Percentiles rank a stretch among this genome's conserved stretches.
phyloP scores from a whole-genome alignment of 192 early-diverging fungal genomes.

The Coemansia sp. region DNA sequence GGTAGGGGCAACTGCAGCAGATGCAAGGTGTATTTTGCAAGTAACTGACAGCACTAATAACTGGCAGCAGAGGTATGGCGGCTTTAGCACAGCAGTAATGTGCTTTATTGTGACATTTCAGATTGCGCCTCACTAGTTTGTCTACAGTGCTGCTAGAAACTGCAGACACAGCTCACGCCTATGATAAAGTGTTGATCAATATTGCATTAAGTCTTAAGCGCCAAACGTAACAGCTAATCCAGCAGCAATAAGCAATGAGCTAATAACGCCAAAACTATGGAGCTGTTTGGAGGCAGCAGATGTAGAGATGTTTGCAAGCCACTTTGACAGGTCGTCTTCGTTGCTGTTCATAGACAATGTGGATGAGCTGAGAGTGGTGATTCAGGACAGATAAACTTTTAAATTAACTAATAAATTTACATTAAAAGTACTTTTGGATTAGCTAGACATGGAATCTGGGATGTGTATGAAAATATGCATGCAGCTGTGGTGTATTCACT shows the following conservation, averaged over 20 bases:
- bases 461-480: background rate
- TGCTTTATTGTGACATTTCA: background rate
- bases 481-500: background rate
- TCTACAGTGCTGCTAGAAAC: background rate
- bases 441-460: background rate
- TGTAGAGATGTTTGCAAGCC: slow-evolving; percentile 30
- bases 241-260: slow-evolving; percentile 1
- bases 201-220: slow-evolving; percentile 7
- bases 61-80: background rate
- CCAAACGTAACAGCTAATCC: slow-evolving; percentile 10
- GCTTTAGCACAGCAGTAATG: background rate
- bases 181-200: background rate
- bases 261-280: background rate
- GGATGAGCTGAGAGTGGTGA: slow-evolving; percentile 3
- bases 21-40: too few species aligned
- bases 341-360: background rate
- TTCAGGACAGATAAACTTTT: slow-evolving; percentile 5
- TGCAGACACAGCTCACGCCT: too few species aligned
- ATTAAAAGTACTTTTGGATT: background rate
- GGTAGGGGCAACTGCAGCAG: background rate
- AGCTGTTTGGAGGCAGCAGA: slow-evolving; percentile 12
- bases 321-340: slow-evolving; percentile 31
- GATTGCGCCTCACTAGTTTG: too few species aligned
- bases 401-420: background rate
- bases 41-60: background rate